A percentile compares a stretch with the other conserved stretches of the same genome.
Conservation (phyloP, 805 yeast species). For the Henningerozyma blattae region DNA sequence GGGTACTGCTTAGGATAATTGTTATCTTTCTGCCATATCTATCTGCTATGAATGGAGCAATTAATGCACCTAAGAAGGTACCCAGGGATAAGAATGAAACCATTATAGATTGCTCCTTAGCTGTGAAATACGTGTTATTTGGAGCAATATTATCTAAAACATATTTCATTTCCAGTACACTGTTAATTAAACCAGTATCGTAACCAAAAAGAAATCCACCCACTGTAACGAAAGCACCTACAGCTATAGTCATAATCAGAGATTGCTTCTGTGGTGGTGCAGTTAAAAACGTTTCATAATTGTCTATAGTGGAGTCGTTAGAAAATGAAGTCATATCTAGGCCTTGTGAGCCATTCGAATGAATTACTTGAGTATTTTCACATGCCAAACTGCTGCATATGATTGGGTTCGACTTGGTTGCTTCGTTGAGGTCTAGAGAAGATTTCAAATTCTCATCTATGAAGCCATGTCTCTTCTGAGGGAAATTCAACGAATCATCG, state of each 20-base stretch:
- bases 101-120: conserved; percentile 54
- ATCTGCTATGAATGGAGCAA: conserved; percentile 56
- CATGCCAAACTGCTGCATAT: too few species aligned
- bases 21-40: conserved; percentile 59
- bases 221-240: conserved; percentile 76
- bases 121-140: conserved; percentile 35
- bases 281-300: conserved; percentile 10
- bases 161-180: conserved; percentile 62
- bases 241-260: conserved; percentile 51
- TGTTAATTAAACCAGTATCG: conserved; percentile 80
- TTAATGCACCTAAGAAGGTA: conserved; percentile 56
- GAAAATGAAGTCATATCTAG: not conserved
- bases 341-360: too few species aligned
- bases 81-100: conserved; percentile 77
- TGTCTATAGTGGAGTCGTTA: conserved; percentile 3
- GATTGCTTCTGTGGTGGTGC: conserved; percentile 32
- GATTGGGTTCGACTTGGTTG: too few species aligned
- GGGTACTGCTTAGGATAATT: conserved; percentile 47
- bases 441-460: too few species aligned
- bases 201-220: conserved; percentile 87
- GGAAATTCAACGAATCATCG: too few species aligned
- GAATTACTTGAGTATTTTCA: too few species aligned
- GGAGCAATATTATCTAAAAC: conserved; percentile 46
- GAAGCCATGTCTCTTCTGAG: too few species aligned
- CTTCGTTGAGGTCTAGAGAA: too few species aligned